phyloP scores from a whole-genome alignment of 2,329 filamentous ascomycete genomes.

The Cordyceps javanica region DNA sequence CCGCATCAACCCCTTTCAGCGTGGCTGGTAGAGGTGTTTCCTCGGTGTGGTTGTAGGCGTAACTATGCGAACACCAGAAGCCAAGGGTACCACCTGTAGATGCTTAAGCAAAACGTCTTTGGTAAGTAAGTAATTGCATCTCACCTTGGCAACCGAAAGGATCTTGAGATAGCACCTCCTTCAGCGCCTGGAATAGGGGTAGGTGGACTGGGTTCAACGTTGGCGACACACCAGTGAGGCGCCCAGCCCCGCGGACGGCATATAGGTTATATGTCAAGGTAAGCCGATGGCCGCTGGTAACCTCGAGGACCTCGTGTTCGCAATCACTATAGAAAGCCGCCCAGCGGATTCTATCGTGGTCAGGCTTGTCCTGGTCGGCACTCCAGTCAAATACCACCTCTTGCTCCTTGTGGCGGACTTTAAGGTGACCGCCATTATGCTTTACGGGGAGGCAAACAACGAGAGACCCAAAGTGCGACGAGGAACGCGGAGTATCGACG shows the following conservation, averaged over 20 bases:
- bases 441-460: constrained; percentile 41
- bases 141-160: not conserved
- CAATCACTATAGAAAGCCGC: constrained; percentile 49
- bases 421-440: constrained; percentile 36
- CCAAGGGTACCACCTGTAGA: constrained; percentile 36
- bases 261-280: constrained; percentile 57
- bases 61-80: constrained; percentile 39
- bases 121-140: no score
- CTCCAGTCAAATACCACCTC: constrained; percentile 36
- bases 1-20: constrained; percentile 42
- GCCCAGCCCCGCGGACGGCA: constrained; percentile 22
- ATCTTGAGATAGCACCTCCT: not conserved
- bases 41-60: constrained; percentile 32
- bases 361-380: constrained; percentile 15
- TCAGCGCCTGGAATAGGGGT: not conserved
- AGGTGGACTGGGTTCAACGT: constrained; percentile 9
- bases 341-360: constrained; percentile 33
- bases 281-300: constrained; percentile 45
- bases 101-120: not conserved
- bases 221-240: constrained; percentile 3
- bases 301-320: constrained; percentile 44
- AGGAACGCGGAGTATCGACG: constrained; percentile 46
- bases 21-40: constrained; percentile 23
- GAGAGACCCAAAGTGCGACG: constrained; percentile 44
- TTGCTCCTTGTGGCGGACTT: constrained; percentile 34